These are phyloP conservation scores for Cryptosporidium meleagridis DNA, from an alignment of 169 alveolate genomes.

Conservation along the genomic window DNA sequence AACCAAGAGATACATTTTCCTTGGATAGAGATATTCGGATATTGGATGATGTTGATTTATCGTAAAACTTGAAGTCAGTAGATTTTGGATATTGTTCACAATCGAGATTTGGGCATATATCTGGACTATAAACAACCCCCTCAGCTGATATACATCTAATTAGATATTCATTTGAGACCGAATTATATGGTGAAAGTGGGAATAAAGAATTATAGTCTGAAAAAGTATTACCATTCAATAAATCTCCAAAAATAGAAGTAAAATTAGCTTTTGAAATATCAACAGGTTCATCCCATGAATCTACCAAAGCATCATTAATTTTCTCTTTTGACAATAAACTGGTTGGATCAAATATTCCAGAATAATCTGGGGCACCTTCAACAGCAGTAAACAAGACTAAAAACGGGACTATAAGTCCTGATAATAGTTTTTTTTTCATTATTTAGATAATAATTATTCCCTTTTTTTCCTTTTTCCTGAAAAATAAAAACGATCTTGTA, in stretches of 20 bases:
- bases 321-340: constrained; percentile 31
- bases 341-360: constrained; percentile 57
- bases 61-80: constrained; percentile 16
- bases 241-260: neutral
- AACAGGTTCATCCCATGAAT: constrained; percentile 34
- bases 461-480: neutral
- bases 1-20: constrained; percentile 20
- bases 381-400: neutral
- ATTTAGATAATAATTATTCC: neutral
- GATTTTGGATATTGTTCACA: constrained; percentile 15
- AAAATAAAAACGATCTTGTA: neutral
- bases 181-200: constrained; percentile 36
- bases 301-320: constrained; percentile 12
- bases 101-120: constrained; percentile 16
- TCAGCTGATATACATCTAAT: constrained; percentile 15
- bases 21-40: constrained; percentile 11
- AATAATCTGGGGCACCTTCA: neutral
- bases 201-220: constrained; percentile 17
- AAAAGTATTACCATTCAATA: neutral
- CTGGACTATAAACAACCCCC: constrained; percentile 40
- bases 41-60: constrained; percentile 22
- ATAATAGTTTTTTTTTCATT: neutral
- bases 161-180: constrained; percentile 28
- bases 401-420: neutral
- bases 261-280: neutral